Percentiles rank a stretch among this genome's conserved stretches.
Evolutionary conservation across 331 rosid species (phyloP).

Genomic region (Rosa hybrid): DNA sequence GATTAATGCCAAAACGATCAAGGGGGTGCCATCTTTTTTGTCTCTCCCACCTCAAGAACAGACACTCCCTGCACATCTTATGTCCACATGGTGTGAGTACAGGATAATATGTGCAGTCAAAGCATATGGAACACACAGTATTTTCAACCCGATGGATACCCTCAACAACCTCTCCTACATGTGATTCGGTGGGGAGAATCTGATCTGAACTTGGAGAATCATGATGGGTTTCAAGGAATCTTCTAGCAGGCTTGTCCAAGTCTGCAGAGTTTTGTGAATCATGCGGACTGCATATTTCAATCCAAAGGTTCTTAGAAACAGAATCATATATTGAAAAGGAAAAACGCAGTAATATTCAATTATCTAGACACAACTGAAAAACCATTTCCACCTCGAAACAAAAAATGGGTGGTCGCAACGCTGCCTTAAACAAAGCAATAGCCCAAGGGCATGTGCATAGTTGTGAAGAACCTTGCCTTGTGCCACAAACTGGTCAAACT

Average conservation of each 20-base stretch:
- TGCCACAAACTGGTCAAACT: slow-evolving; percentile 77
- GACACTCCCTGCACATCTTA: slow-evolving; percentile 4
- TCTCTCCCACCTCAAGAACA: slow-evolving; percentile 63
- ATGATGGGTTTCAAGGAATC: slow-evolving; percentile 41
- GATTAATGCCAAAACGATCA: slow-evolving; percentile 31
- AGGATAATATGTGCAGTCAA: not conserved
- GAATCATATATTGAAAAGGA: slow-evolving; percentile 3
- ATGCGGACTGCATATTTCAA: slow-evolving; percentile 43
- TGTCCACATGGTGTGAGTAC: not conserved
- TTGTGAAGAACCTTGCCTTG: slow-evolving; percentile 81
- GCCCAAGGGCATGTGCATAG: slow-evolving; percentile 79
- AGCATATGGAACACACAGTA: not conserved
- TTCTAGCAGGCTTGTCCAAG: slow-evolving; percentile 61
- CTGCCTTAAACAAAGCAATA: slow-evolving; percentile 77
- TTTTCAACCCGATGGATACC: not conserved
- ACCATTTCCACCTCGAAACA: slow-evolving; percentile 56
- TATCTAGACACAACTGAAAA: not conserved
- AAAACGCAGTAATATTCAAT: not conserved
- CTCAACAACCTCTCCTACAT: slow-evolving; percentile 61
- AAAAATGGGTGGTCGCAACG: slow-evolving; percentile 89
- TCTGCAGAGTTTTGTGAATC: slow-evolving; percentile 52
- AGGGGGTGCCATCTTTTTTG: slow-evolving; percentile 26
- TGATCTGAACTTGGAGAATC: slow-evolving; percentile 34
- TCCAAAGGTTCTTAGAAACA: slow-evolving; percentile 28
- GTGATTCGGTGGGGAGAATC: slow-evolving; percentile 47